phyloP scores from a whole-genome alignment of 495 filamentous ascomycete genomes.

The Usnea hakonensis region DNA sequence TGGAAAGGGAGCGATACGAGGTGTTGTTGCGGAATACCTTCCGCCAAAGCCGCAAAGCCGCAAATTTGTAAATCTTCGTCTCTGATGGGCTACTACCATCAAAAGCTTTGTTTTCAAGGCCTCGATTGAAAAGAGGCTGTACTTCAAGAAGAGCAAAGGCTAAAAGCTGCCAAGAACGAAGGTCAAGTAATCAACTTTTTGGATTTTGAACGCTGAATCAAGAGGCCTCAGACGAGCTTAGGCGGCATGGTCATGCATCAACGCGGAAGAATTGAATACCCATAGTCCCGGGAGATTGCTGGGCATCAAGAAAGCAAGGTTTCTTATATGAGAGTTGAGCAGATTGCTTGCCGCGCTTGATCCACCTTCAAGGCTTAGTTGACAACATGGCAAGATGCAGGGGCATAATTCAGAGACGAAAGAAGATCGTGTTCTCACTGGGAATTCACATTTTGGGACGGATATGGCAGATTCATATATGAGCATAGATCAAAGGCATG shows the following conservation, averaged over 20 bases:
- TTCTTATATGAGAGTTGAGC: neutral
- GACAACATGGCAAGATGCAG: neutral
- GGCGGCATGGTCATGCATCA: neutral
- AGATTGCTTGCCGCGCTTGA: neutral
- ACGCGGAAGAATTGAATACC: neutral
- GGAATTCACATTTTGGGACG: neutral
- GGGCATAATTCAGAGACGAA: neutral
- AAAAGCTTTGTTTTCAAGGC: neutral
- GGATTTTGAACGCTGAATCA: neutral
- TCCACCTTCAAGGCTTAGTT: slow-evolving; percentile 1
- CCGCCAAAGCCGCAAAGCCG: no score
- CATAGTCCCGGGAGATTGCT: neutral
- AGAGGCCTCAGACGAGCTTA: neutral
- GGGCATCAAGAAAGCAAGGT: neutral
- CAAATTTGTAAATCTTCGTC: neutral
- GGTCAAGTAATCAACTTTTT: neutral
- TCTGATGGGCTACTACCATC: neutral
- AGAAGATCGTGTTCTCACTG: neutral
- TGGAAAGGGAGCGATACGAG: neutral
- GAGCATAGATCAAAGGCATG: neutral
- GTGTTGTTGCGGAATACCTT: neutral
- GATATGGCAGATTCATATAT: neutral
- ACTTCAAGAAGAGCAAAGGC: neutral
- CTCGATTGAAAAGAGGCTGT: neutral
- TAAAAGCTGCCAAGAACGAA: neutral